Evolutionary conservation across 2,329 filamentous ascomycete species (phyloP), one percentile per base, ranked within the genome.

Genomic region (Calonectria multiphialidica): DNA sequence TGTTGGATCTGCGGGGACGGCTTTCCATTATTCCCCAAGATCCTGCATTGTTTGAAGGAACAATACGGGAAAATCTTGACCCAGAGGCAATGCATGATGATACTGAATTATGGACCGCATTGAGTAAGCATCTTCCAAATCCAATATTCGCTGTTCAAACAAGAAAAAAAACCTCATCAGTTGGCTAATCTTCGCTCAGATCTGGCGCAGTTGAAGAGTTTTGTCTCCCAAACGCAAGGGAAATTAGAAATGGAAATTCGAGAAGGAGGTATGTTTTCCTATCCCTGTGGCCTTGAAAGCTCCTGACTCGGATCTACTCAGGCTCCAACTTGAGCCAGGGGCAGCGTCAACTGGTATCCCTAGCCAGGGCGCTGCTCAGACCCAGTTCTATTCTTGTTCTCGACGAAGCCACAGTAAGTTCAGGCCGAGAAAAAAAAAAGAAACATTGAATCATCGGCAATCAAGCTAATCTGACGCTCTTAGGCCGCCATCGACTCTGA

Each of bases 11-110:
- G 5, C 89, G 93, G 21, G 90, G 89, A 18, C 87, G 93, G 0
- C 83, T 95, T 0, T 91, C 92, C 35, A 94, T 95, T 76, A 95
- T 95, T 64, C 93, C 93, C 0, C 92, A 85, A 75, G 82, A 81
- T 67, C 93, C 93, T 0, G 92, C 95, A 1, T 87, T 95, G 3
- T 95, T 95, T 82, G 92, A 90, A 1, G 93, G 94, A 16, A 94
- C 93, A 0, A 84, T 95, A 21, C 88, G 93, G 40, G 89, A 87
- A 18, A 95, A 95, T 78, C 87, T 95, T 8, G 93, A 95, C 78
- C 91, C 93, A 1, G 94, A 94, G 76, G 85, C 90, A 69, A 85
- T 92, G 70, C 90, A 93, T 79, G 87, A 85, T 3, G 93, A 95
- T 75, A 84, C 82, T 1, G 90, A 92, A 76, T 88, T 95, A 44